Evolutionary conservation across 331 rosid genomes (phyloP).

Genomic region (Dryas integrifolia): DNA sequence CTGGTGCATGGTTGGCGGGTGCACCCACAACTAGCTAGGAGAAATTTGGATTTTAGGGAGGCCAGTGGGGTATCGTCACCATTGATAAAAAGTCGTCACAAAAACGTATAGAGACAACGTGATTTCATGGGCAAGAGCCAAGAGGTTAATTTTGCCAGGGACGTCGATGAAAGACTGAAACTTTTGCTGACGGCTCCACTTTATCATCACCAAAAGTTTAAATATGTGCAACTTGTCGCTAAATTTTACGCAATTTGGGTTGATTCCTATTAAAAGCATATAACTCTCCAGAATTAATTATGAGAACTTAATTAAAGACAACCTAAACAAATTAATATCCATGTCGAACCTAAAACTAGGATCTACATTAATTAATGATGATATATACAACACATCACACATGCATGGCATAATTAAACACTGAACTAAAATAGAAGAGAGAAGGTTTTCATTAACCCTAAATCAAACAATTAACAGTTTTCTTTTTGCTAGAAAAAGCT

Average conservation of each 20-base stretch:
- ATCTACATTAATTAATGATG: neutral
- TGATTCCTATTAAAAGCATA: no score
- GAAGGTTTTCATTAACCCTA: neutral
- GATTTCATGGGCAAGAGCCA: neutral
- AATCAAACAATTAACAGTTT: neutral
- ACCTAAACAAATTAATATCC: no score
- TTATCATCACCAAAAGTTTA: no score
- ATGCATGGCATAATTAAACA: neutral
- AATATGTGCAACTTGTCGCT: no score
- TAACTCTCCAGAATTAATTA: no score
- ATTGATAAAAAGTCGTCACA: neutral
- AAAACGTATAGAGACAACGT: neutral
- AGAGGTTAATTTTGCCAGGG: neutral
- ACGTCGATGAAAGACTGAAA: neutral
- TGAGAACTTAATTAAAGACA: no score
- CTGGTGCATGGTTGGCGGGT: neutral
- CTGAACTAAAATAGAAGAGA: slow-evolving; percentile 11
- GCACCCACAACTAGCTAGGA: neutral
- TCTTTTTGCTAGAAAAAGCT: slow-evolving; percentile 18
- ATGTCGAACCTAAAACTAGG: neutral
- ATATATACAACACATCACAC: neutral
- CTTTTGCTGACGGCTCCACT: neutral
- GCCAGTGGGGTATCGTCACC: neutral
- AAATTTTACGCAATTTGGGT: no score
- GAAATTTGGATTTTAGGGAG: neutral